phyloP scores from a whole-genome alignment of 2,329 filamentous ascomycete species.

The Sporothrix pseudoabietina region DNA sequence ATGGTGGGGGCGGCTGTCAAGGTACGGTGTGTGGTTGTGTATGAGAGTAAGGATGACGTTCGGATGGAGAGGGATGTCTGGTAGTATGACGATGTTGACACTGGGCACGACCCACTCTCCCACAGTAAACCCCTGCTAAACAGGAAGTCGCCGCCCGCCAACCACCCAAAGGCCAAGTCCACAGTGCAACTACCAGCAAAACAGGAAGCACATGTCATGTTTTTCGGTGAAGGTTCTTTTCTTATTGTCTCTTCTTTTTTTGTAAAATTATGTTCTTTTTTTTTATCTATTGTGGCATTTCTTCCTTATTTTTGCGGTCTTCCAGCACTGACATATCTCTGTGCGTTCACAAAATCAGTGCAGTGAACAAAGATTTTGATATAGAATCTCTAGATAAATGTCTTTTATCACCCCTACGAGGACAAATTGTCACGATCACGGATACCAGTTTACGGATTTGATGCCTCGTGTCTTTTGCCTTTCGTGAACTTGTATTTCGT shows the following conservation, averaged over 20 bases:
- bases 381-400: not conserved
- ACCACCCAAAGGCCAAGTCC: constrained; percentile 11
- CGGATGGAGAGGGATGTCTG: too few relatives aligned
- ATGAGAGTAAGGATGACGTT: too few relatives aligned
- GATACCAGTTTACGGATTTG: not conserved
- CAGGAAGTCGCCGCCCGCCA: not conserved
- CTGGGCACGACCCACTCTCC: too few relatives aligned
- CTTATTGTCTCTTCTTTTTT: not conserved
- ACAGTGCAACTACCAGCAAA: not conserved
- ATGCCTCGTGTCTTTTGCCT: not conserved
- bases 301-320: not conserved
- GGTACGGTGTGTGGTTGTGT: not conserved
- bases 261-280: too few relatives aligned
- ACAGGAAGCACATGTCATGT: not conserved
- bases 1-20: not conserved
- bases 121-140: too few relatives aligned
- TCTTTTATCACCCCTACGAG: not conserved
- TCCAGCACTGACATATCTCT: not conserved
- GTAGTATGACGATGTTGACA: too few relatives aligned
- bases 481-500: constrained; percentile 17
- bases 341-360: too few relatives aligned
- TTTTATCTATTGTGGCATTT: too few relatives aligned
- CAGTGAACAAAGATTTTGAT: too few relatives aligned
- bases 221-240: not conserved
- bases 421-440: not conserved